These are phyloP conservation scores for Mycena maculata DNA, from an alignment of 768 basidiomycete genomes.

Conservation along the genomic window DNA sequence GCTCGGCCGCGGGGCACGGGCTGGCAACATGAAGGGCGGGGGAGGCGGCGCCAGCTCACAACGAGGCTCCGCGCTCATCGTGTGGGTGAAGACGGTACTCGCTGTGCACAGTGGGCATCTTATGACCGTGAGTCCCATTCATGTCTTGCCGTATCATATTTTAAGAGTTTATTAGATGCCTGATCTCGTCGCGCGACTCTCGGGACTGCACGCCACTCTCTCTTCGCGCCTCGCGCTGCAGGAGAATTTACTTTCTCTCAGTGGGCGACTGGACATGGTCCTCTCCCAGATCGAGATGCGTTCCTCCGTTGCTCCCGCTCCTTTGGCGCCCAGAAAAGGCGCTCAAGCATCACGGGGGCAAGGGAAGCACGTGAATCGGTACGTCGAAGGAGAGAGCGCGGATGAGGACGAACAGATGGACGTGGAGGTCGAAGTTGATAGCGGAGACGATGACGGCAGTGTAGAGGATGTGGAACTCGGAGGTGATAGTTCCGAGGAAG, in stretches of 20 bases:
- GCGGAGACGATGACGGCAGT: conserved; percentile 76
- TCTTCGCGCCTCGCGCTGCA: conserved; percentile 84
- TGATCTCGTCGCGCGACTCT: conserved; percentile 87
- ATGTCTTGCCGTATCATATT: conserved; percentile 14
- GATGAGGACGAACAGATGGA: conserved; percentile 71
- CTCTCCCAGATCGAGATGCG: conserved; percentile 94
- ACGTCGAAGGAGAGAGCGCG: conserved; percentile 86
- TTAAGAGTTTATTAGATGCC: conserved; percentile 73
- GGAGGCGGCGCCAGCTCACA: conserved; percentile 85
- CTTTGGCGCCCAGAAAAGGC: conserved; percentile 56
- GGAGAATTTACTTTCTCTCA: conserved; percentile 85
- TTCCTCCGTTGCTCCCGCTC: conserved; percentile 74
- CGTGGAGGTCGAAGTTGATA: conserved; percentile 70
- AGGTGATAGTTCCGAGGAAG: conserved; percentile 66
- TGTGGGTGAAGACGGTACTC: conserved; percentile 86
- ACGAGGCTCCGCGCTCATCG: conserved; percentile 73
- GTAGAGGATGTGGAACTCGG: conserved; percentile 84
- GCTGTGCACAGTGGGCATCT: conserved; percentile 90
- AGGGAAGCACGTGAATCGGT: conserved; percentile 58
- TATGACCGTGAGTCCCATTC: conserved; percentile 81
- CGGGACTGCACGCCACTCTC: conserved; percentile 85
- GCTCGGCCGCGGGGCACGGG: conserved; percentile 79
- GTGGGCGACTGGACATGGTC: conserved; percentile 93
- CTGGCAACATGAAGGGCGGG: conserved; percentile 79
- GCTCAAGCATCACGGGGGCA: conserved; percentile 49